phyloP scores from a whole-genome alignment of 495 filamentous ascomycete species.

The Hypoxylon fragiforme region DNA sequence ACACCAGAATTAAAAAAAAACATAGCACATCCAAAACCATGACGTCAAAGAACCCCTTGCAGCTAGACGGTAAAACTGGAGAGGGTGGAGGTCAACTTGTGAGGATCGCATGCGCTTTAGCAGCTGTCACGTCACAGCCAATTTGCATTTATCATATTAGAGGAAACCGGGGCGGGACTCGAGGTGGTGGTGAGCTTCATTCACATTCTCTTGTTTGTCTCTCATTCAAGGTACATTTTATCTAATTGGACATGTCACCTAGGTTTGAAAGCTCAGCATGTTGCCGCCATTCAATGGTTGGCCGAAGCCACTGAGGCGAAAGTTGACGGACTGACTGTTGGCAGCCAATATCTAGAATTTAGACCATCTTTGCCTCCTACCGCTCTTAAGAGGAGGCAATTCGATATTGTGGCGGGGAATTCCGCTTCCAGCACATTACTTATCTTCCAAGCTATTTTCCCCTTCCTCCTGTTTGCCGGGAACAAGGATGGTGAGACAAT shows the following conservation, averaged over 20 bases:
- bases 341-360: slow-evolving; percentile 59
- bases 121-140: slow-evolving; percentile 65
- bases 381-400: slow-evolving; percentile 39
- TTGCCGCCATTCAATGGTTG: slow-evolving; percentile 68
- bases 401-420: slow-evolving; percentile 49
- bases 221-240: neutral
- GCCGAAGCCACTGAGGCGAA: slow-evolving; percentile 63
- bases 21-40: slow-evolving; percentile 6
- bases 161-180: slow-evolving; percentile 59
- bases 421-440: slow-evolving; percentile 61
- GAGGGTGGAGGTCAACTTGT: slow-evolving; percentile 88
- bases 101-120: slow-evolving; percentile 69
- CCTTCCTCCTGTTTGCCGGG: slow-evolving; percentile 68
- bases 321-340: slow-evolving; percentile 57
- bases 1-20: no score
- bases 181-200: slow-evolving; percentile 46
- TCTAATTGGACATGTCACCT: slow-evolving; percentile 31
- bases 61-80: slow-evolving; percentile 70
- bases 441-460: slow-evolving; percentile 82
- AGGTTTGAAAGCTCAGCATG: slow-evolving; percentile 78
- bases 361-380: slow-evolving; percentile 47
- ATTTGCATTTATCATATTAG: slow-evolving; percentile 71
- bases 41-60: slow-evolving; percentile 27
- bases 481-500: slow-evolving; percentile 46
- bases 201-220: neutral